Evolutionary conservation across 257 asterid species (phyloP).

Genomic region (Forsythia suspensa): DNA sequence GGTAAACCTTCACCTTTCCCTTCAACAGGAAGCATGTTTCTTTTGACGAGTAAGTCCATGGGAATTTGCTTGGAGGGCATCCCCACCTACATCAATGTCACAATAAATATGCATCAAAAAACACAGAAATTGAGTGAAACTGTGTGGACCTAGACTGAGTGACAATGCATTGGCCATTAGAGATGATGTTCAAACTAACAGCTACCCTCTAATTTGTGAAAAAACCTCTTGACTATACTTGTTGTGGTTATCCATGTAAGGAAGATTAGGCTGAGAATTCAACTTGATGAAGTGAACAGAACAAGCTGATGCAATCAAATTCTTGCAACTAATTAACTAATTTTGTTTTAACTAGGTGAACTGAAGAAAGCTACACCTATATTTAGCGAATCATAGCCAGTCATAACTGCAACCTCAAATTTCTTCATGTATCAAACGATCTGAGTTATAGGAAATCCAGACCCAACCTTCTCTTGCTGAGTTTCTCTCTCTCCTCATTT

Average conservation of each 20-base stretch:
- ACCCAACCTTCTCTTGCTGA: not conserved
- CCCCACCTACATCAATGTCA: slow-evolving; percentile 49
- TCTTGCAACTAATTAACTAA: not conserved
- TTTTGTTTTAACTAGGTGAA: too few species aligned
- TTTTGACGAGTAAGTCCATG: slow-evolving; percentile 61
- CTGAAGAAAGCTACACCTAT: not conserved
- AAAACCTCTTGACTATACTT: not conserved
- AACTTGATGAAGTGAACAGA: not conserved
- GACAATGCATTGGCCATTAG: too few species aligned
- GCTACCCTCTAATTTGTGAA: not conserved
- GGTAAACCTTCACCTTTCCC: slow-evolving; percentile 68
- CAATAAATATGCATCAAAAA: not conserved
- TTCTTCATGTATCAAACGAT: not conserved
- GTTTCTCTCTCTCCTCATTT: too few species aligned
- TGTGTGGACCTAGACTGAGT: too few species aligned
- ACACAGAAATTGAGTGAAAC: not conserved
- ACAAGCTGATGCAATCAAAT: not conserved
- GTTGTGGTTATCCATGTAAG: not conserved
- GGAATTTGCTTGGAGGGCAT: slow-evolving; percentile 72
- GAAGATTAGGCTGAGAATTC: not conserved
- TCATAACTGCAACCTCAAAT: not conserved
- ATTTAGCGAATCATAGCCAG: not conserved
- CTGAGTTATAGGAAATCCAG: not conserved
- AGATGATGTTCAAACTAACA: not conserved
- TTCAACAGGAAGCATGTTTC: slow-evolving; percentile 66